Evolutionary conservation across 768 basidiomycete species (phyloP).

Genomic region (Russula sp.): DNA sequence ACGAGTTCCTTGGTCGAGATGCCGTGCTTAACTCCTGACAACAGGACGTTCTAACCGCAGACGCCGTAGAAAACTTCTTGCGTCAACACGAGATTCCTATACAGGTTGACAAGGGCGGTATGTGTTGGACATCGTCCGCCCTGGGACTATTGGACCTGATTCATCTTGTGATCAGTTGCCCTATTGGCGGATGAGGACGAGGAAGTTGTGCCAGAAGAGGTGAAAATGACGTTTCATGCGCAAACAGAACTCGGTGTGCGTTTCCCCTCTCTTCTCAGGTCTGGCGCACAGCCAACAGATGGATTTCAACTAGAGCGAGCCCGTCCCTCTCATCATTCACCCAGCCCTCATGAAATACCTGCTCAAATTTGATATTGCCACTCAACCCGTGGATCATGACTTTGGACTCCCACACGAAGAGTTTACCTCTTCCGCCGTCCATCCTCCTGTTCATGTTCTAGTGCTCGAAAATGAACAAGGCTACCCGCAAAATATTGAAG

Average conservation of each 20-base stretch:
- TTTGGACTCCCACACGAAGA: constrained; percentile 10
- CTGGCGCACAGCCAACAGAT: not conserved
- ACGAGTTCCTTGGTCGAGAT: not conserved
- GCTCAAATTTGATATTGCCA: constrained; percentile 9
- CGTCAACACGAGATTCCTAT: constrained; percentile 12
- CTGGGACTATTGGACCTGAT: not conserved
- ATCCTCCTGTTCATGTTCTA: constrained; percentile 10
- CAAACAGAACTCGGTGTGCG: constrained; percentile 7
- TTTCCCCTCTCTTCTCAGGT: not conserved
- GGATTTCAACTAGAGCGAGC: constrained; percentile 3
- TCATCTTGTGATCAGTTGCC: not conserved
- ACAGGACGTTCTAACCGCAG: constrained; percentile 15
- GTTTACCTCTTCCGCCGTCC: not conserved
- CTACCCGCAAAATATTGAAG: constrained; percentile 13
- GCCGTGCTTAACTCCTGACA: not conserved
- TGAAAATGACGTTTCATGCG: constrained; percentile 9
- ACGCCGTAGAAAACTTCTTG: constrained; percentile 15
- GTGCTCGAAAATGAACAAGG: constrained; percentile 13
- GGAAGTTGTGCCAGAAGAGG: constrained; percentile 5
- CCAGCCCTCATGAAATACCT: constrained; percentile 15
- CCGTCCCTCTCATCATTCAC: constrained; percentile 12
- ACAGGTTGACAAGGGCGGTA: constrained; percentile 13
- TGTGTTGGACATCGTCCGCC: not conserved
- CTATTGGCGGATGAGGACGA: constrained; percentile 9
- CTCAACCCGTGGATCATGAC: constrained; percentile 7